Evolutionary conservation across 768 basidiomycete genomes (phyloP).

Genomic region (Leccinum boreale): DNA sequence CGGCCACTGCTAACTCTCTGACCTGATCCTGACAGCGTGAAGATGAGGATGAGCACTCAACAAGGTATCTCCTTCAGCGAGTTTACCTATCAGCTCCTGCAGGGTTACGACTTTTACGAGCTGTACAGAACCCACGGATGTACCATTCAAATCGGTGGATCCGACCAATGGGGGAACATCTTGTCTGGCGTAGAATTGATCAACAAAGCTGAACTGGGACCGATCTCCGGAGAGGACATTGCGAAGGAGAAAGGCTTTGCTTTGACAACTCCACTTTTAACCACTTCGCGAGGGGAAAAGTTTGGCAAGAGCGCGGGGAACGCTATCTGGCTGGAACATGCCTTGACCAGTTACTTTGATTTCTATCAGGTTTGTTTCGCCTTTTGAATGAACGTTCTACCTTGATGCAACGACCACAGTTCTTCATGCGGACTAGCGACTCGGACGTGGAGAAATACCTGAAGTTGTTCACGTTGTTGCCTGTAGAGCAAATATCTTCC

Average conservation of each 20-base stretch:
- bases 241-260: slow-evolving; percentile 57
- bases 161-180: slow-evolving; percentile 99
- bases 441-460: slow-evolving; percentile 77
- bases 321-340: slow-evolving; percentile 84
- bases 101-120: slow-evolving; percentile 92
- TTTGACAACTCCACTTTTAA: slow-evolving; percentile 90
- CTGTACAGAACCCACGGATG: slow-evolving; percentile 66
- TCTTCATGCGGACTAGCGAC: slow-evolving; percentile 82
- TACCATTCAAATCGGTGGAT: slow-evolving; percentile 89
- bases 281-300: slow-evolving; percentile 86
- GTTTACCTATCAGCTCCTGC: slow-evolving; percentile 95
- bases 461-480: slow-evolving; percentile 77
- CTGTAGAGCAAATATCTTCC: slow-evolving; percentile 51
- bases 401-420: slow-evolving; percentile 45
- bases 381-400: not conserved
- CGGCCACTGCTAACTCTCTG: not conserved
- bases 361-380: slow-evolving; percentile 79
- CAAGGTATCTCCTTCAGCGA: slow-evolving; percentile 98
- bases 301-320: slow-evolving; percentile 98
- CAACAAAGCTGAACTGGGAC: slow-evolving; percentile 38
- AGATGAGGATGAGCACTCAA: slow-evolving; percentile 70
- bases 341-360: slow-evolving; percentile 81
- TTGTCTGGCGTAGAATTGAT: slow-evolving; percentile 91
- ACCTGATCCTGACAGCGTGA: slow-evolving; percentile 54
- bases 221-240: not conserved